These are phyloP conservation scores for Lachnum nothofagi DNA, from an alignment of 2,329 filamentous ascomycete species.

Conservation along the genomic window DNA sequence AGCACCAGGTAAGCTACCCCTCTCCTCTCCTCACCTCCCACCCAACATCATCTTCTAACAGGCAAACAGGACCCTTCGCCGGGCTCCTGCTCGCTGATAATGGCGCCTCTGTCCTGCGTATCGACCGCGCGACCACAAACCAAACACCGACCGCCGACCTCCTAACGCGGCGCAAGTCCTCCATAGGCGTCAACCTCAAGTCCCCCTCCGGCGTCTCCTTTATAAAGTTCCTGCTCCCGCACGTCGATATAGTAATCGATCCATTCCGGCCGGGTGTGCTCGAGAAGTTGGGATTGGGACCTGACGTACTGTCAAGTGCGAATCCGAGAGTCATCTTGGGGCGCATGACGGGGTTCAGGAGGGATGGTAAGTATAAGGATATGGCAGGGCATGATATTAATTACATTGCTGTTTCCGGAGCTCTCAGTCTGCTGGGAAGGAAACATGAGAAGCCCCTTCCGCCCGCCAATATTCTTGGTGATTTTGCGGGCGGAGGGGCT, in stretches of 20 bases:
- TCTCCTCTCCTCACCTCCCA: constrained; percentile 46
- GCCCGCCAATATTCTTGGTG: constrained; percentile 78
- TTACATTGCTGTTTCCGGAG: constrained; percentile 84
- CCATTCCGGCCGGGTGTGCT: constrained; percentile 89
- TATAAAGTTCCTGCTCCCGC: constrained; percentile 57
- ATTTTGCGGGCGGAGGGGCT: constrained; percentile 86
- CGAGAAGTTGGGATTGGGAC: constrained; percentile 75
- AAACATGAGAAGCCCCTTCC: constrained; percentile 65
- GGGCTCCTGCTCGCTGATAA: constrained; percentile 86
- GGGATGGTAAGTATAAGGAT: constrained; percentile 75
- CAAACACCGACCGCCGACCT: constrained; percentile 59
- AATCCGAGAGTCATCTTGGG: constrained; percentile 77
- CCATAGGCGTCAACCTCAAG: constrained; percentile 76
- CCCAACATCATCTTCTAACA: constrained; percentile 32
- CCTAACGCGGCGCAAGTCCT: constrained; percentile 75
- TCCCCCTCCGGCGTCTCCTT: constrained; percentile 57
- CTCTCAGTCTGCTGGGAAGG: constrained; percentile 70
- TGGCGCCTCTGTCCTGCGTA: constrained; percentile 78
- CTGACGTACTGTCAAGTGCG: constrained; percentile 54
- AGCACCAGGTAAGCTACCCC: constrained; percentile 43
- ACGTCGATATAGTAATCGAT: constrained; percentile 79
- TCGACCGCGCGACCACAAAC: constrained; percentile 58
- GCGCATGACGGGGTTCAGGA: constrained; percentile 83
- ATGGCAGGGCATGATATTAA: constrained; percentile 98
- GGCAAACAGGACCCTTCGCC: constrained; percentile 68